A percentile compares a stretch with the other conserved stretches of the same genome.
phyloP scores from a whole-genome alignment of 441 rosid genomes.

The Macaranga tanarius region DNA sequence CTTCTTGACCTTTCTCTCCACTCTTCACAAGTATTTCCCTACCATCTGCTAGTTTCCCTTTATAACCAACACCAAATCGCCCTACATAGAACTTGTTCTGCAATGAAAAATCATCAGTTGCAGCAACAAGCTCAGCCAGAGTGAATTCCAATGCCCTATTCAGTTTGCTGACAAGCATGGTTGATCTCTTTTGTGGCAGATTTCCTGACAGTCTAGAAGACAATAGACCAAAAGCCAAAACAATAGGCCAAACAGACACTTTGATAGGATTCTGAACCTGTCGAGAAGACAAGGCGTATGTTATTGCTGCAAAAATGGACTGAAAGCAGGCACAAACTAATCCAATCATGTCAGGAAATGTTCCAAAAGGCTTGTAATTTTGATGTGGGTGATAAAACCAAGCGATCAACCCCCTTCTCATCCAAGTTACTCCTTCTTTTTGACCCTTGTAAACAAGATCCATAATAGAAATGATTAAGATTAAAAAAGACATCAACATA shows the following conservation, averaged over 20 bases:
- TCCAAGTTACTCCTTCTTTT: not conserved
- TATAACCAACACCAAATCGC: not conserved
- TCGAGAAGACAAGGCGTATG: too few species aligned
- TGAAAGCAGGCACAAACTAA: too few species aligned
- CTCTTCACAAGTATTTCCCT: constrained; percentile 76
- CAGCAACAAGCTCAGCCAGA: not conserved
- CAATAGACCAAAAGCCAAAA: constrained; percentile 10
- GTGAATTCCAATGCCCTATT: not conserved
- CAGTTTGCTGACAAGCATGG: not conserved
- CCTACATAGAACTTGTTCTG: not conserved
- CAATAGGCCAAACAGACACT: constrained; percentile 2
- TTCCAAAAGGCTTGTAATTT: constrained; percentile 10
- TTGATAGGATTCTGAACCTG: constrained; percentile 1
- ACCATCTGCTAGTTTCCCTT: not conserved
- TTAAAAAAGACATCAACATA: not conserved
- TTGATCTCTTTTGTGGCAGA: not conserved
- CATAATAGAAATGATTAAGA: not conserved
- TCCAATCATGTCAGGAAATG: too few species aligned
- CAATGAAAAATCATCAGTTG: not conserved
- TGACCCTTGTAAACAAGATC: constrained; percentile 8
- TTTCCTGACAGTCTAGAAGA: not conserved
- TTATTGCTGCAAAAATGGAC: too few species aligned
- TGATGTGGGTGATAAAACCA: constrained; percentile 15
- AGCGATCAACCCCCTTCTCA: not conserved
- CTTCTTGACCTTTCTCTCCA: constrained; percentile 45